phyloP scores from a whole-genome alignment of 2,329 filamentous ascomycete species.

The Teratosphaeria viscida region DNA sequence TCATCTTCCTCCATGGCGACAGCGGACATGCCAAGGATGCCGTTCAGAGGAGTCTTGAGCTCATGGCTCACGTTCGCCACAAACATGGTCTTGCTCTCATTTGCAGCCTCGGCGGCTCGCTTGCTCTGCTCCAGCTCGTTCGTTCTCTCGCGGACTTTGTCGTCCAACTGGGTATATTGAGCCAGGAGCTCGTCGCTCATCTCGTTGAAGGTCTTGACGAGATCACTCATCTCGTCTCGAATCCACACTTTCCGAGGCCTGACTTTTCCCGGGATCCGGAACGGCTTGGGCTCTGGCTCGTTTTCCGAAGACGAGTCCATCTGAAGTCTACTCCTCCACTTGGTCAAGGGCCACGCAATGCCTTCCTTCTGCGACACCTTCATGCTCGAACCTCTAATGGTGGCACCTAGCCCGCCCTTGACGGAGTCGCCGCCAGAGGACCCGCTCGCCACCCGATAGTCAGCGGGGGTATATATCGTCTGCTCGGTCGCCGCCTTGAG shows the following conservation, averaged over 20 bases:
- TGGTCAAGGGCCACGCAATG: slow-evolving; percentile 15
- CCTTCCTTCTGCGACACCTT: slow-evolving; percentile 3
- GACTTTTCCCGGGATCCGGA: slow-evolving; percentile 79
- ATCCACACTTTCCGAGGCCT: slow-evolving; percentile 63
- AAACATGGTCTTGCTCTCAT: slow-evolving; percentile 94
- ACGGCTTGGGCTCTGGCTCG: slow-evolving; percentile 42
- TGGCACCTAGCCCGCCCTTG: slow-evolving; percentile 13
- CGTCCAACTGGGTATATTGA: slow-evolving; percentile 75
- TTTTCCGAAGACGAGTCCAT: slow-evolving; percentile 24
- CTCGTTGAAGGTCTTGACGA: slow-evolving; percentile 78
- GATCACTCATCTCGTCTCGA: slow-evolving; percentile 74
- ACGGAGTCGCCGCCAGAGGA: slow-evolving; percentile 27
- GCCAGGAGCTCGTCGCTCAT: slow-evolving; percentile 86
- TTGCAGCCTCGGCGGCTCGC: slow-evolving; percentile 84
- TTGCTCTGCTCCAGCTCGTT: slow-evolving; percentile 80
- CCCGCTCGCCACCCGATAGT: slow-evolving; percentile 27
- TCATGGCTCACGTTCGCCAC: slow-evolving; percentile 87
- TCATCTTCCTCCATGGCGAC: slow-evolving; percentile 90
- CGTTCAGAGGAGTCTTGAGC: slow-evolving; percentile 88
- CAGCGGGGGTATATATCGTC: slow-evolving; percentile 57
- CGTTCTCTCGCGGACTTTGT: slow-evolving; percentile 73
- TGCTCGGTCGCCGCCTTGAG: slow-evolving; percentile 66
- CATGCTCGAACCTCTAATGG: slow-evolving; percentile 38
- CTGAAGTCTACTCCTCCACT: slow-evolving; percentile 15
- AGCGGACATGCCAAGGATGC: slow-evolving; percentile 87